Percentiles rank a stretch among this genome's conserved stretches.
These are phyloP conservation scores for Aspergillus carbonarius DNA, from an alignment of 2,329 filamentous ascomycete genomes.

Conservation along the genomic window DNA sequence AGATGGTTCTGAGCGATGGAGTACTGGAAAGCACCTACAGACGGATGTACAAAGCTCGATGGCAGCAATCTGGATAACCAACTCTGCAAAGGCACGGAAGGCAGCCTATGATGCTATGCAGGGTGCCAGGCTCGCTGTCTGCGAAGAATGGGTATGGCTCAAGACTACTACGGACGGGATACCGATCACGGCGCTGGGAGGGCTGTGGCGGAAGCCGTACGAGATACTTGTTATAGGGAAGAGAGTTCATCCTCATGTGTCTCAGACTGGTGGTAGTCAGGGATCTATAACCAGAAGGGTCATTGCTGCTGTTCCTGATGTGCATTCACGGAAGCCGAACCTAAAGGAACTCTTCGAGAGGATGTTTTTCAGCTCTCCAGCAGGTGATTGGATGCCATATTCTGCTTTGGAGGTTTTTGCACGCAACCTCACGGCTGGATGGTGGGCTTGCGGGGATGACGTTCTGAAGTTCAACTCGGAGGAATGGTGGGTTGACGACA, in stretches of 20 bases:
- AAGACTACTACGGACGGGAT: constrained; percentile 58
- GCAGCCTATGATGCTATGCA: constrained; percentile 47
- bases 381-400: constrained; percentile 33
- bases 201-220: constrained; percentile 61
- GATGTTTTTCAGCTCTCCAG: constrained; percentile 36
- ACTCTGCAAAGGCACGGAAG: constrained; percentile 52
- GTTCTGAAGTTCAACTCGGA: constrained; percentile 60
- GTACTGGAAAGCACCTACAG: no score
- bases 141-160: constrained; percentile 65
- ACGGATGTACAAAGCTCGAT: constrained; percentile 27
- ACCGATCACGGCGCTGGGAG: constrained; percentile 52
- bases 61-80: constrained; percentile 63
- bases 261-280: constrained; percentile 17
- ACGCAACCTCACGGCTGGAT: constrained; percentile 58
- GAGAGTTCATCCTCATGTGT: constrained; percentile 19
- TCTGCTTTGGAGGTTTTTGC: constrained; percentile 61
- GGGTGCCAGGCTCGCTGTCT: constrained; percentile 48
- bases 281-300: constrained; percentile 47
- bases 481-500: constrained; percentile 47
- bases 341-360: constrained; percentile 56
- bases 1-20: neutral
- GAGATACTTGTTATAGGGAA: constrained; percentile 56
- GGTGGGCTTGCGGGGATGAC: constrained; percentile 64
- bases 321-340: constrained; percentile 66
- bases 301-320: constrained; percentile 59